Conservation (phyloP, 345 rosid species). For the Citrus sinensis region DNA sequence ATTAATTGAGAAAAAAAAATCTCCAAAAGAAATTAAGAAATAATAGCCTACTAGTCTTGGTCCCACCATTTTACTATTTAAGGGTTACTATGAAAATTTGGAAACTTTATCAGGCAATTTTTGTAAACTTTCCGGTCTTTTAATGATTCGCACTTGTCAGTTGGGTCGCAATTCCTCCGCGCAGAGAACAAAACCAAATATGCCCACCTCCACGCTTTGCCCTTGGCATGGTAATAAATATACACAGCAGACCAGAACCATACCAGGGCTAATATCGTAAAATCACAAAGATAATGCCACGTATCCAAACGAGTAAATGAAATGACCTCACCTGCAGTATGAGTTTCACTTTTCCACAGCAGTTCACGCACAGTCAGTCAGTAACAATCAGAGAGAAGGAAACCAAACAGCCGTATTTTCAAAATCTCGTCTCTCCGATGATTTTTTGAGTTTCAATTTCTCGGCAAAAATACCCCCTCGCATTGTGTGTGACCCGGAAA, state of each 20-base stretch:
- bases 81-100: too few species aligned
- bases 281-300: background rate
- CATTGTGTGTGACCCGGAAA: slow-evolving; percentile 2
- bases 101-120: too few species aligned
- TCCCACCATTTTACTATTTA: too few species aligned
- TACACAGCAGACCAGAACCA: too few species aligned
- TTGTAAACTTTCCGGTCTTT: too few species aligned
- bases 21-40: too few species aligned
- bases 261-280: background rate
- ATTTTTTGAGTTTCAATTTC: background rate
- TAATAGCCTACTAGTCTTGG: too few species aligned
- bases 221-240: background rate
- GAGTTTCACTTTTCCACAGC: background rate
- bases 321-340: background rate
- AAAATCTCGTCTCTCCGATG: background rate
- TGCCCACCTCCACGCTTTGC: background rate
- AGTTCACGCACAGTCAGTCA: background rate
- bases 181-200: too few species aligned
- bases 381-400: background rate
- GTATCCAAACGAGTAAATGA: background rate
- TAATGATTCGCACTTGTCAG: too few species aligned
- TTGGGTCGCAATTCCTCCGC: too few species aligned
- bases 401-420: background rate
- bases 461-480: background rate
- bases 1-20: too few species aligned